phyloP scores from a whole-genome alignment of 2,329 filamentous ascomycete genomes.

The Clarireedia homoeocarpa region DNA sequence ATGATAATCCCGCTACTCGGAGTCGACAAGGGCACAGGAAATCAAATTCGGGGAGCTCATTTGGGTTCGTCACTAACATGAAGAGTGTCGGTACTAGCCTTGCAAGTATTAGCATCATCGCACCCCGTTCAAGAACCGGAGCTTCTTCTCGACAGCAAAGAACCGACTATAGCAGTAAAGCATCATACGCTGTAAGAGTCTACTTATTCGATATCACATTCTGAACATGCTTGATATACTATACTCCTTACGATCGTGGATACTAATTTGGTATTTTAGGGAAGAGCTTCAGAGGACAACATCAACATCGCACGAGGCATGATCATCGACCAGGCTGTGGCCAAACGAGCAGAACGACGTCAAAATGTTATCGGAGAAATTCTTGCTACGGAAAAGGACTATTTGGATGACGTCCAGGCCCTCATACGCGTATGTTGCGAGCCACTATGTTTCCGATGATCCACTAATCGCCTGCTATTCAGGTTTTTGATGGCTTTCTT shows the following conservation, averaged over 20 bases:
- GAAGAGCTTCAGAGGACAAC: constrained; percentile 57
- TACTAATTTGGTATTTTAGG: neutral
- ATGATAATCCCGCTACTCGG: constrained; percentile 29
- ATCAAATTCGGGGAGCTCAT: constrained; percentile 66
- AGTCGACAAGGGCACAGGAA: constrained; percentile 38
- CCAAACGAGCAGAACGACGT: constrained; percentile 64
- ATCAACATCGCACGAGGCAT: constrained; percentile 47
- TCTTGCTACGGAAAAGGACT: constrained; percentile 77
- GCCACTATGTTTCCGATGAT: constrained; percentile 51
- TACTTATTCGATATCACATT: neutral
- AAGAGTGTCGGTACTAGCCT: constrained; percentile 76
- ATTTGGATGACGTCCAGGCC: constrained; percentile 80
- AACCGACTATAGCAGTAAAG: constrained; percentile 54
- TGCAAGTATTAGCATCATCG: constrained; percentile 61
- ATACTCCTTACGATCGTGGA: neutral
- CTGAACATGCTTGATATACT: neutral
- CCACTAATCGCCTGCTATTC: constrained; percentile 47
- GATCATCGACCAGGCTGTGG: constrained; percentile 58
- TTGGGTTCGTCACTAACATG: constrained; percentile 71
- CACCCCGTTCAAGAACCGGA: constrained; percentile 50
- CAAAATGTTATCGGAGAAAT: constrained; percentile 79
- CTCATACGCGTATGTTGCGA: constrained; percentile 65
- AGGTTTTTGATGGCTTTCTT: constrained; percentile 71
- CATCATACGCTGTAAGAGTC: constrained; percentile 43
- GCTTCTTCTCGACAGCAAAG: constrained; percentile 47